phyloP scores from a whole-genome alignment of 768 basidiomycete species.

The Mycena albidolilacea region DNA sequence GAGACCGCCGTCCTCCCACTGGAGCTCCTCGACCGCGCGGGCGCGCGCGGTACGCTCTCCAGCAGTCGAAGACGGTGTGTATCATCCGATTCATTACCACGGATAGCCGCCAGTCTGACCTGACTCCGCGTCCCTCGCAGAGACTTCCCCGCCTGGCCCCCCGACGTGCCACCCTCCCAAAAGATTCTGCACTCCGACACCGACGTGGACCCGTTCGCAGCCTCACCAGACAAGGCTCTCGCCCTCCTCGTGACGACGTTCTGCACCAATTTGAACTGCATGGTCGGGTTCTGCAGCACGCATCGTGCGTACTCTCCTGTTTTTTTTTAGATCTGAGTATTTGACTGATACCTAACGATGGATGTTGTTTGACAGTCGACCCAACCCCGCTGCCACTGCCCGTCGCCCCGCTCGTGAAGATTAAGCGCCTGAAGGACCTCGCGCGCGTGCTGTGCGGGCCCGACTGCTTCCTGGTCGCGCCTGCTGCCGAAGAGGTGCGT shows the following conservation, averaged over 20 bases:
- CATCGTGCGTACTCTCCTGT: slow-evolving; percentile 56
- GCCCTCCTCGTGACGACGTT: slow-evolving; percentile 58
- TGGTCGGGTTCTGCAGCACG: slow-evolving; percentile 63
- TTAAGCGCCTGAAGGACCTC: slow-evolving; percentile 35
- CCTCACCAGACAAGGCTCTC: slow-evolving; percentile 41
- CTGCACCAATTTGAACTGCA: slow-evolving; percentile 68
- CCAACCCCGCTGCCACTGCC: slow-evolving; percentile 48
- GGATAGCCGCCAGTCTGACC: not conserved
- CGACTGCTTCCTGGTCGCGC: slow-evolving; percentile 49
- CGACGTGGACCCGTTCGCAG: slow-evolving; percentile 3
- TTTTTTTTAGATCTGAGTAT: not conserved
- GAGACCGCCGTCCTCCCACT: slow-evolving; percentile 62
- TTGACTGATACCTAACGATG: too few species aligned
- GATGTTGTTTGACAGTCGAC: slow-evolving; percentile 39
- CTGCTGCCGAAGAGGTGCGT: not conserved
- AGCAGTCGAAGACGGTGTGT: slow-evolving; percentile 37
- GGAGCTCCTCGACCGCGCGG: slow-evolving; percentile 46
- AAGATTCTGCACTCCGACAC: slow-evolving; percentile 25
- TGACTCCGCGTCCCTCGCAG: slow-evolving; percentile 36
- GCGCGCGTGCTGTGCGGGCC: slow-evolving; percentile 48
- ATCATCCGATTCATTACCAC: not conserved
- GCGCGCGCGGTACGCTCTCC: slow-evolving; percentile 47
- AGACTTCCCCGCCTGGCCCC: slow-evolving; percentile 49
- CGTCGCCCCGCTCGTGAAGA: slow-evolving; percentile 40
- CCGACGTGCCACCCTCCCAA: slow-evolving; percentile 28